phyloP scores from a whole-genome alignment of 352 stramenopile species.

The Globisporangium camurandrum region DNA sequence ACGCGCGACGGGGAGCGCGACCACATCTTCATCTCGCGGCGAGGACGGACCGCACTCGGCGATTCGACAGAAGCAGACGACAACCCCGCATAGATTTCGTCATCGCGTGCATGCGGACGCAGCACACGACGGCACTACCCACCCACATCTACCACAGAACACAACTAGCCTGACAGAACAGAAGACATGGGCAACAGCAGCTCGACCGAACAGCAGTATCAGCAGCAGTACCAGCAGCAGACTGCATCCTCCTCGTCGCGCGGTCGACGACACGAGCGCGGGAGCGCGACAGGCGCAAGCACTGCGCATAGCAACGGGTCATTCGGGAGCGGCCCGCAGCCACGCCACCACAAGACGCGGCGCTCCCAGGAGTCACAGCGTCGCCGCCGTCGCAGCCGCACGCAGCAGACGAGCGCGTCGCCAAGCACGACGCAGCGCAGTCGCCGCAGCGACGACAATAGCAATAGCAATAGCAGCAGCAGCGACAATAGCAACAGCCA shows the following conservation, averaged over 20 bases:
- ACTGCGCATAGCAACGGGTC: no score
- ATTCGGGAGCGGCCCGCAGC: background rate
- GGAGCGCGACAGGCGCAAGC: background rate
- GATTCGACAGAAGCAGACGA: no score
- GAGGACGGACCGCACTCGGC: no score
- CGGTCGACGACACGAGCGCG: background rate
- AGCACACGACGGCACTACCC: no score
- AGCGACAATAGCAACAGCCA: background rate
- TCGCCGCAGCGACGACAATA: background rate
- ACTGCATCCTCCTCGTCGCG: background rate
- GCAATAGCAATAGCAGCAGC: slow-evolving; percentile 1
- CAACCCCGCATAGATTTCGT: no score
- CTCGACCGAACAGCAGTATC: no score
- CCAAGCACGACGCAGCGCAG: slow-evolving; percentile 1
- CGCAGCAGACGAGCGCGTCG: slow-evolving; percentile 1
- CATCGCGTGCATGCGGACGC: no score
- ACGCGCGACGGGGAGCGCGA: no score
- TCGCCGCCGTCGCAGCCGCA: slow-evolving; percentile 5
- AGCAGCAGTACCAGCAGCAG: slow-evolving; percentile 3
- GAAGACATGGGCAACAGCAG: slow-evolving; percentile 6
- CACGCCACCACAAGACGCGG: slow-evolving; percentile 13
- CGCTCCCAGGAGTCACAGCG: slow-evolving; percentile 8
- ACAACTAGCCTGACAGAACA: background rate
- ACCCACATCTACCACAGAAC: no score
- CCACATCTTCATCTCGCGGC: no score